Evolutionary conservation across 2,329 filamentous ascomycete genomes (phyloP).

Genomic region (Fusarium nisikadoi): DNA sequence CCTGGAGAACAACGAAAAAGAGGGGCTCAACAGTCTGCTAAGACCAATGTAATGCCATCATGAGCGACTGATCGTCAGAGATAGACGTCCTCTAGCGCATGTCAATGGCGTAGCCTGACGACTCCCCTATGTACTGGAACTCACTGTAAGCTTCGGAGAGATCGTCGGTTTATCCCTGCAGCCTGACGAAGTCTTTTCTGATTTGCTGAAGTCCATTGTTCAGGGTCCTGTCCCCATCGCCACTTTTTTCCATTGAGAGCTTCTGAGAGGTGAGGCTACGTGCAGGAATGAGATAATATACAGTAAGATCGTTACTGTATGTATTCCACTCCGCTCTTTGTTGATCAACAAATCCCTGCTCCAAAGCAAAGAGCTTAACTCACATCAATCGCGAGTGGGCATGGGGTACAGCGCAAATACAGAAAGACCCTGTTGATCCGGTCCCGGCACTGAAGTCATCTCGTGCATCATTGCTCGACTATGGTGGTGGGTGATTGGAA

Average conservation of each 20-base stretch:
- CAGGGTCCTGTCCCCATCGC: slow-evolving; percentile 40
- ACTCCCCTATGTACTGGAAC: slow-evolving; percentile 10
- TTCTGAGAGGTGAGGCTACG: slow-evolving; percentile 24
- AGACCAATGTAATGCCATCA: slow-evolving; percentile 33
- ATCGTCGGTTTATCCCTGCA: slow-evolving; percentile 28
- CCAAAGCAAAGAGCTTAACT: slow-evolving; percentile 19
- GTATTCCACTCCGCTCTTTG: slow-evolving; percentile 1
- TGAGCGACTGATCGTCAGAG: slow-evolving; percentile 37
- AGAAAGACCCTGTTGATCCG: slow-evolving; percentile 45
- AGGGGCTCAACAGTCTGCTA: slow-evolving; percentile 23
- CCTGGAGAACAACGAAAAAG: slow-evolving; percentile 13
- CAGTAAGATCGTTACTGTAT: slow-evolving; percentile 26
- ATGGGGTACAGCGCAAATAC: slow-evolving; percentile 9
- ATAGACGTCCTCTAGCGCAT: slow-evolving; percentile 41
- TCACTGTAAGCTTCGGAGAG: slow-evolving; percentile 30
- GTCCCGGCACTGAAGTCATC: slow-evolving; percentile 37
- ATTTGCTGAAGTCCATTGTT: slow-evolving; percentile 23
- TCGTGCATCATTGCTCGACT: slow-evolving; percentile 18
- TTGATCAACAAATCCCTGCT: slow-evolving; percentile 17
- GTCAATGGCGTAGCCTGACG: slow-evolving; percentile 41
- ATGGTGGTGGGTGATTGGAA: slow-evolving; percentile 20
- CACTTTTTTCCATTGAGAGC: not conserved
- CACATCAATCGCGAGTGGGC: not conserved
- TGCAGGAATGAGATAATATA: slow-evolving; percentile 26
- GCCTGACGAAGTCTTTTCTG: slow-evolving; percentile 13